Conservation (phyloP, 495 filamentous ascomycete species). For the Podospora pseudoanserina region DNA sequence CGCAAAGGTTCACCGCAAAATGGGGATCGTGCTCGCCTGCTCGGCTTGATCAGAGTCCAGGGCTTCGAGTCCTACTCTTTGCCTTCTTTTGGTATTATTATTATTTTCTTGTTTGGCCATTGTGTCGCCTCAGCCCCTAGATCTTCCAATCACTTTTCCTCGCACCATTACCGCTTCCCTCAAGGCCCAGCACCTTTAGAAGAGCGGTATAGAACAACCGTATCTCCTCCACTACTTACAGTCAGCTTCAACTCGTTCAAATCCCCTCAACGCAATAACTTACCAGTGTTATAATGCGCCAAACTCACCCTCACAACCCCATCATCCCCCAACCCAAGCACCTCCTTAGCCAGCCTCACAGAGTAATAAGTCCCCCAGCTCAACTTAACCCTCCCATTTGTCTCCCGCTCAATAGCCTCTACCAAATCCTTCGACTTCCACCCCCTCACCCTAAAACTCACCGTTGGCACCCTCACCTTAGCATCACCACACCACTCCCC, state of each 20-base stretch:
- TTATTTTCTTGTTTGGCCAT: not conserved
- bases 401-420: constrained; percentile 55
- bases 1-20: not conserved
- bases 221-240: constrained; percentile 51
- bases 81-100: not conserved
- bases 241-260: not conserved
- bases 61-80: not conserved
- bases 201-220: constrained; percentile 35
- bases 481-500: constrained; percentile 49
- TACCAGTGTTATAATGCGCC: constrained; percentile 73
- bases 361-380: constrained; percentile 69
- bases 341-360: constrained; percentile 55
- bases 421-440: constrained; percentile 55
- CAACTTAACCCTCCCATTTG: constrained; percentile 49
- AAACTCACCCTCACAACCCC: constrained; percentile 68
- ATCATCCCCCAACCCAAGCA: constrained; percentile 51
- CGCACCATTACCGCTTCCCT: not conserved
- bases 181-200: constrained; percentile 22
- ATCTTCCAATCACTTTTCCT: not conserved
- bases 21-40: not conserved
- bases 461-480: constrained; percentile 54
- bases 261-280: constrained; percentile 28
- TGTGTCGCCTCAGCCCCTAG: not conserved
- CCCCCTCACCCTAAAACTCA: constrained; percentile 63
- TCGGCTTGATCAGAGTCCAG: not conserved